Evolutionary conservation across 495 filamentous ascomycete genomes (phyloP), one percentile per base, ranked within the genome.

Genomic region (Talaromyces thailandensis): DNA sequence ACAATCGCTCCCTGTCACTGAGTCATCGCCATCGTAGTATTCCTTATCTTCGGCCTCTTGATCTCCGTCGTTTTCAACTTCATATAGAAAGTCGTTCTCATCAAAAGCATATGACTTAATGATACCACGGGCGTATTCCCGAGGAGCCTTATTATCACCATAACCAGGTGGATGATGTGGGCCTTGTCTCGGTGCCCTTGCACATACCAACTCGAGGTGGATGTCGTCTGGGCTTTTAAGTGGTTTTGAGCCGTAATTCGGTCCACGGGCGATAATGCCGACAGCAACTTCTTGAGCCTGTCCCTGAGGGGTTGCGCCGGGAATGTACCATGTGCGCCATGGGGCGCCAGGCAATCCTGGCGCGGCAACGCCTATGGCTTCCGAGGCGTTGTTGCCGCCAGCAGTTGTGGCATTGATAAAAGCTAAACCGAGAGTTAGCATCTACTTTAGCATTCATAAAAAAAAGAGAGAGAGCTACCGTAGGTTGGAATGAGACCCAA

Each of bases 271-370:
- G 60, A 77, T 68, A 28, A 79, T 77, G 0, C 71, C 77, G 12
- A 79, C 71, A 6, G 75, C 77, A 2, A 78, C 71, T 57, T 78
- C 73, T 5, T 69, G 68, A 7, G 77, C 75, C 53, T 77, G 75
- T 26, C 75, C 64, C 8, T 51, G 35, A 4, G 71, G 66, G 1
- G 67, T 75, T 71, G 76, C 75, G 48, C 70, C 65, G 60, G 77
- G 71, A 12, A 77, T 64, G 50, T 74, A 75, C 70, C 70, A 78
- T 7, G 75, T 74, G 53, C 71, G 70, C 77, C 75, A 79, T 4
- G 77, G 75, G 58, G 53, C 64, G 21, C 64, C 35, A 24, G 67
- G 64, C 14, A 63, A 68, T 5, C 77, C 77, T 6, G 73, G 60
- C 21, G 67, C 68, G 56, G 72, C 70, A 3, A 77, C 63, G 1